These are phyloP conservation scores for Cryptococcus deneoformans DNA, from an alignment of 1,284 basidiomycete species.

Conservation along the genomic window DNA sequence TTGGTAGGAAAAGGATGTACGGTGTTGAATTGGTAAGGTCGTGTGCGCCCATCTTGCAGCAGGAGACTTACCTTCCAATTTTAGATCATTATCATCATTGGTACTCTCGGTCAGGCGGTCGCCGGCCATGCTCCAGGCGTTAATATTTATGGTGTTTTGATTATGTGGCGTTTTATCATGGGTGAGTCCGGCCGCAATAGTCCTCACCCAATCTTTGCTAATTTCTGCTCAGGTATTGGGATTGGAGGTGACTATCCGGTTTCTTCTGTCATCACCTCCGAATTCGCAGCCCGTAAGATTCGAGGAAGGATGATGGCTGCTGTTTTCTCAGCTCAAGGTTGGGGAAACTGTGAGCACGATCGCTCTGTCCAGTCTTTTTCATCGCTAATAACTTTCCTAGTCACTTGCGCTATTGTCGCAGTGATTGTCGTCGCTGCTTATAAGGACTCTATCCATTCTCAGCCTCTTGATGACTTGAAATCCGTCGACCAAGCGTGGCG, in stretches of 20 bases:
- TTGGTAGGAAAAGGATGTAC: slow-evolving; percentile 54
- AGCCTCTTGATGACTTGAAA: slow-evolving; percentile 45
- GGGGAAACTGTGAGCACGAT: slow-evolving; percentile 49
- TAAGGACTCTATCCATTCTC: slow-evolving; percentile 60
- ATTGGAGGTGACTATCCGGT: slow-evolving; percentile 60
- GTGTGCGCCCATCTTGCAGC: background rate
- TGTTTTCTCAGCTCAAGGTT: slow-evolving; percentile 55
- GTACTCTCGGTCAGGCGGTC: slow-evolving; percentile 53
- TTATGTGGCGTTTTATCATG: slow-evolving; percentile 60
- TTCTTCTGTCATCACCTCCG: slow-evolving; percentile 56
- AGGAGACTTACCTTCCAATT: background rate
- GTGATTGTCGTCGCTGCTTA: slow-evolving; percentile 66
- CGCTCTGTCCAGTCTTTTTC: no score
- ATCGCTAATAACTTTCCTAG: background rate
- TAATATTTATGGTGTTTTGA: slow-evolving; percentile 66
- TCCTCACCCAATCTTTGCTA: no score
- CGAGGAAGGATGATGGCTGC: slow-evolving; percentile 56
- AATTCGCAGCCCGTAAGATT: slow-evolving; percentile 71
- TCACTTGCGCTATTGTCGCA: slow-evolving; percentile 62
- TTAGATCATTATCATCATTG: slow-evolving; percentile 47
- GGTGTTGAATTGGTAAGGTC: slow-evolving; percentile 49
- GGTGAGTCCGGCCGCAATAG: slow-evolving; percentile 39
- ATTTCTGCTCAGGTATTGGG: slow-evolving; percentile 44
- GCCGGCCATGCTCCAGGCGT: slow-evolving; percentile 60
- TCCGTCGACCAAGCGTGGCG: slow-evolving; percentile 55